These are phyloP conservation scores for Sclerotinia borealis DNA, from an alignment of 2,329 filamentous ascomycete genomes.

Conservation along the genomic window DNA sequence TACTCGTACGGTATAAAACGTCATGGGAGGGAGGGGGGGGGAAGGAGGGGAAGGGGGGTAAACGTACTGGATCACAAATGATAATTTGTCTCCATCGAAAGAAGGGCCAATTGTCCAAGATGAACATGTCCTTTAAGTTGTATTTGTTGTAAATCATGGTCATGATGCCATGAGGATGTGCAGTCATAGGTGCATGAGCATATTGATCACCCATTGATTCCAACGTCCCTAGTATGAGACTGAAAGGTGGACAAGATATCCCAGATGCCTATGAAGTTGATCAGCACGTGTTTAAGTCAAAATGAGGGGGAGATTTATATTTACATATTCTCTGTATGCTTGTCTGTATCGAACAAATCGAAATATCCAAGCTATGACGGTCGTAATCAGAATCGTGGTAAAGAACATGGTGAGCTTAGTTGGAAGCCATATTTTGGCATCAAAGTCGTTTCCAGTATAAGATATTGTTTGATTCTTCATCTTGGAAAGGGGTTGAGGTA, in stretches of 20 bases:
- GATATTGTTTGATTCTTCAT: background rate
- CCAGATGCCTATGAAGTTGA: background rate
- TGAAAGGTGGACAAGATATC: conserved; percentile 8
- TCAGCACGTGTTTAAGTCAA: background rate
- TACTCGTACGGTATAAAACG: too few species aligned
- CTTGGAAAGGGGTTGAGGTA: background rate
- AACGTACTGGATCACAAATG: conserved; percentile 10
- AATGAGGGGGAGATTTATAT: background rate
- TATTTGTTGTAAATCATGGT: conserved; percentile 10
- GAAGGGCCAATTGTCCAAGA: conserved; percentile 12
- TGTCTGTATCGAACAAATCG: conserved; percentile 1
- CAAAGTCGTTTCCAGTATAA: too few species aligned
- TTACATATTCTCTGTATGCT: conserved; percentile 2
- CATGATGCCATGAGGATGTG: conserved; percentile 12
- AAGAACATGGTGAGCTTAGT: background rate
- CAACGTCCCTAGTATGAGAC: conserved; percentile 1
- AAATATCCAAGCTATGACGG: background rate
- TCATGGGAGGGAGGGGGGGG: too few species aligned
- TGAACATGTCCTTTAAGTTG: conserved; percentile 1
- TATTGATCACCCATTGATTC: conserved; percentile 1
- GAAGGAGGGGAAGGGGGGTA: too few species aligned
- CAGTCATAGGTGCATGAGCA: background rate
- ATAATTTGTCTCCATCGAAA: conserved; percentile 8
- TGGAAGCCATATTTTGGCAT: background rate
- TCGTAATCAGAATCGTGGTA: background rate